Percentiles rank a stretch among this genome's conserved stretches.
Evolutionary conservation across 2,329 filamentous ascomycete species (phyloP).

Genomic region (Ambrosiella xylebori): DNA sequence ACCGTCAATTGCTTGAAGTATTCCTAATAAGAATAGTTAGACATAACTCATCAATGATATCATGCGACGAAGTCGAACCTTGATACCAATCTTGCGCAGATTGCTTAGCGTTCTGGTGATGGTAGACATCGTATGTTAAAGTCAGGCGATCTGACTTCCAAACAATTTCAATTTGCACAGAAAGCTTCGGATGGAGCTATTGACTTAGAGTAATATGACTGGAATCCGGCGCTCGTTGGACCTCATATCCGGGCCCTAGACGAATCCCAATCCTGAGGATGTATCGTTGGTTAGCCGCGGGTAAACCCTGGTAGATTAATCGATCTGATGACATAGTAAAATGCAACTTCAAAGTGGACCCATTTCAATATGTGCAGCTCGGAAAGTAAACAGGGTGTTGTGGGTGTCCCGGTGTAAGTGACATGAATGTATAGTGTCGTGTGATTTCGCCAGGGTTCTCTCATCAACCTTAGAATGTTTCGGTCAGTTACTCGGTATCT

Average conservation of each 20-base stretch:
- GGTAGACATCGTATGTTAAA: slow-evolving; percentile 59
- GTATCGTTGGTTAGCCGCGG: not conserved
- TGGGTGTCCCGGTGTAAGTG: not conserved
- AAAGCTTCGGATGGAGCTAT: too few species aligned
- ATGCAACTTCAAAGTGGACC: not conserved
- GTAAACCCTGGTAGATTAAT: not conserved
- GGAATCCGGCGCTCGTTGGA: too few species aligned
- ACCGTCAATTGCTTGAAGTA: slow-evolving; percentile 86
- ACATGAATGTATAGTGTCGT: too few species aligned
- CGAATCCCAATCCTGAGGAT: not conserved
- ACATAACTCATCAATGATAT: not conserved
- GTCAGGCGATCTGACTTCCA: not conserved
- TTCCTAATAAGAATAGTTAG: slow-evolving; percentile 37
- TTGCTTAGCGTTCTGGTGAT: slow-evolving; percentile 73
- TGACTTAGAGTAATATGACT: too few species aligned
- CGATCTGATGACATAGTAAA: not conserved
- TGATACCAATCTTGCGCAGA: slow-evolving; percentile 71
- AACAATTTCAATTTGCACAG: too few species aligned
- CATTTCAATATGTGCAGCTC: not conserved
- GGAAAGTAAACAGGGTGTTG: not conserved
- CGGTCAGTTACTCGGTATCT: too few species aligned
- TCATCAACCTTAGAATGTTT: too few species aligned
- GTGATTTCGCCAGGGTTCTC: too few species aligned
- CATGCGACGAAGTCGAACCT: slow-evolving; percentile 35
- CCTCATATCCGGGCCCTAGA: not conserved